Conservation (phyloP, 495 filamentous ascomycete species). For the Penicillium atrosanguineum region DNA sequence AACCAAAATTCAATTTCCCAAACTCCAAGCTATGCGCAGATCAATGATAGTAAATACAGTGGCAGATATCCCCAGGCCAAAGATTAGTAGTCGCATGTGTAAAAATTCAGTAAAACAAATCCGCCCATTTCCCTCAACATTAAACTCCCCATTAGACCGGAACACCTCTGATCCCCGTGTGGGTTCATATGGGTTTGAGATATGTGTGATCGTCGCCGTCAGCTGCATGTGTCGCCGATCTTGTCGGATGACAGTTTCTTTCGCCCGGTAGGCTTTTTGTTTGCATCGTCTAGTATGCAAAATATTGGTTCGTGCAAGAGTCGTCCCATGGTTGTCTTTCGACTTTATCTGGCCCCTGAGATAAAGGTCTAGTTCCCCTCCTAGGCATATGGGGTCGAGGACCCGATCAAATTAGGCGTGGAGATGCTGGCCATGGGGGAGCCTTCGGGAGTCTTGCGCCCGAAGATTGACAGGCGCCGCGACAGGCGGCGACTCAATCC, state of each 20-base stretch:
- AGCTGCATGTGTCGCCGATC: slow-evolving; percentile 4
- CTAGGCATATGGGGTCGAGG: slow-evolving; percentile 28
- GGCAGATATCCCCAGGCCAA: neutral
- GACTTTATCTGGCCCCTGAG: neutral
- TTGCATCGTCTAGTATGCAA: neutral
- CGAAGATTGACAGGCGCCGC: slow-evolving; percentile 24
- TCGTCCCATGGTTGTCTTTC: too few species aligned
- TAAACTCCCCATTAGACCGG: neutral
- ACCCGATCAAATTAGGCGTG: slow-evolving; percentile 40
- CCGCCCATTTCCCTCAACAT: neutral
- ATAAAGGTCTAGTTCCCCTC: slow-evolving; percentile 16
- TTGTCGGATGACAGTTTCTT: neutral
- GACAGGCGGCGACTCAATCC: slow-evolving; percentile 31
- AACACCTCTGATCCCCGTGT: neutral
- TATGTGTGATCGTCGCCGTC: slow-evolving; percentile 7
- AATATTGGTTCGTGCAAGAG: neutral
- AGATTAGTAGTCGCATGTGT: slow-evolving; percentile 2
- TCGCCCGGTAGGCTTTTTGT: neutral
- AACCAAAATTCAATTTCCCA: slow-evolving; percentile 7
- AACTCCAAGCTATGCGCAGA: slow-evolving; percentile 30
- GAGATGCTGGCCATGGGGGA: slow-evolving; percentile 32
- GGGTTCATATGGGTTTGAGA: neutral
- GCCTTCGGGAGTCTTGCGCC: slow-evolving; percentile 9
- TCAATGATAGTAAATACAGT: slow-evolving; percentile 7
- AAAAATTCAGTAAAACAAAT: neutral